These are phyloP conservation scores for Ganoderma sp. DNA, from an alignment of 1,284 basidiomycete genomes.

Conservation along the genomic window DNA sequence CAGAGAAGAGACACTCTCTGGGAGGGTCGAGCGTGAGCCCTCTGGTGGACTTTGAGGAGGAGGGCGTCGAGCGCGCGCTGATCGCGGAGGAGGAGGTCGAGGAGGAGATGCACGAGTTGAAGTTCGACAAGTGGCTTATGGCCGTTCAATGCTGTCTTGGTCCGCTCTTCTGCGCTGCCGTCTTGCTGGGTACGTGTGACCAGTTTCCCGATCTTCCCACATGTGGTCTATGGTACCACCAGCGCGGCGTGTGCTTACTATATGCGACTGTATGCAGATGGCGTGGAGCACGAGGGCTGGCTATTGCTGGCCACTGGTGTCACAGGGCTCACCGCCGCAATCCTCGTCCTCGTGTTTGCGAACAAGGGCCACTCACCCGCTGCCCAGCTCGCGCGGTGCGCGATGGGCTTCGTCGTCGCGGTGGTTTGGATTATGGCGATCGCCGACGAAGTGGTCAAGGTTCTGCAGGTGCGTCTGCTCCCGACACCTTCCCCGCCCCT, in stretches of 20 bases:
- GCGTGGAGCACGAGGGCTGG: constrained; percentile 58
- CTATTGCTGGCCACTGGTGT: constrained; percentile 61
- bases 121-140: constrained; percentile 83
- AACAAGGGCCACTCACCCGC: constrained; percentile 63
- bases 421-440: constrained; percentile 97
- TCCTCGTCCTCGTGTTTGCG: constrained; percentile 67
- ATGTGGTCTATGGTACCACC: not conserved
- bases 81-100: constrained; percentile 70
- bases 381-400: constrained; percentile 78
- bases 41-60: constrained; percentile 72
- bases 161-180: constrained; percentile 75
- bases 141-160: constrained; percentile 82
- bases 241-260: not conserved
- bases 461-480: constrained; percentile 68
- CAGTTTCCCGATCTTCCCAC: not conserved
- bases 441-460: constrained; percentile 90
- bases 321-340: constrained; percentile 59
- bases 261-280: constrained; percentile 48
- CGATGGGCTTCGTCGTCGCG: constrained; percentile 87
- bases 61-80: constrained; percentile 66
- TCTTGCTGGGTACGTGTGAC: constrained; percentile 74
- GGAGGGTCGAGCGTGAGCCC: constrained; percentile 44
- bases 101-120: constrained; percentile 65
- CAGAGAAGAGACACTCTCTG: constrained; percentile 53
- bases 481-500: not conserved